phyloP scores from a whole-genome alignment of 2,329 filamentous ascomycete species.

The Penicillium crustosum region DNA sequence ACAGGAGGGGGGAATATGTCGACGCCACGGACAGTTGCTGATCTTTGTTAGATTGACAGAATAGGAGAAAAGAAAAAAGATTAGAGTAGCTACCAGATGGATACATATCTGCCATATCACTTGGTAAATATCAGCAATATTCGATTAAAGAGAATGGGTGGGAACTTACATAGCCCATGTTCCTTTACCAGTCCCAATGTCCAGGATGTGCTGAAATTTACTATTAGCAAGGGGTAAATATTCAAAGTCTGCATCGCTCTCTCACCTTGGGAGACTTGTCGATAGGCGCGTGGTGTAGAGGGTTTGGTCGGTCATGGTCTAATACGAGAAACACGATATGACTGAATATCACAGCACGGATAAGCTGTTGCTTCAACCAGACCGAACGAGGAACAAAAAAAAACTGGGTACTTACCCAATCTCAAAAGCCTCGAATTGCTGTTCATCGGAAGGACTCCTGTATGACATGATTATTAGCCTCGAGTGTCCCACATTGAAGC shows the following conservation, averaged over 20 bases:
- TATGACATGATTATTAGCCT: background rate
- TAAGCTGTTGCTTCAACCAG: background rate
- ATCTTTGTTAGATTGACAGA: background rate
- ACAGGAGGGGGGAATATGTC: constrained; percentile 25
- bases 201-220: constrained; percentile 14
- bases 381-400: background rate
- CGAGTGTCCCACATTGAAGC: background rate
- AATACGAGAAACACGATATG: constrained; percentile 20
- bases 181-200: constrained; percentile 21
- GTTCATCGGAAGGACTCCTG: constrained; percentile 22
- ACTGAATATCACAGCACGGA: background rate
- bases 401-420: constrained; percentile 12
- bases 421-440: constrained; percentile 23
- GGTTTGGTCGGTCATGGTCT: constrained; percentile 16
- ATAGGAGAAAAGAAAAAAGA: background rate
- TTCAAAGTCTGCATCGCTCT: background rate
- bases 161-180: constrained; percentile 19
- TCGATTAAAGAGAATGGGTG: background rate
- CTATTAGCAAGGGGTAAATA: background rate
- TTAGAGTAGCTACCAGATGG: background rate
- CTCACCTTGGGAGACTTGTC: constrained; percentile 14
- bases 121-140: background rate
- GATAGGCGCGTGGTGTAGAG: constrained; percentile 19
- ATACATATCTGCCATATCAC: constrained; percentile 12
- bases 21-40: constrained; percentile 21